Conservation (phyloP, 495 filamentous ascomycete genomes). For the Penicillium crystallinum region DNA sequence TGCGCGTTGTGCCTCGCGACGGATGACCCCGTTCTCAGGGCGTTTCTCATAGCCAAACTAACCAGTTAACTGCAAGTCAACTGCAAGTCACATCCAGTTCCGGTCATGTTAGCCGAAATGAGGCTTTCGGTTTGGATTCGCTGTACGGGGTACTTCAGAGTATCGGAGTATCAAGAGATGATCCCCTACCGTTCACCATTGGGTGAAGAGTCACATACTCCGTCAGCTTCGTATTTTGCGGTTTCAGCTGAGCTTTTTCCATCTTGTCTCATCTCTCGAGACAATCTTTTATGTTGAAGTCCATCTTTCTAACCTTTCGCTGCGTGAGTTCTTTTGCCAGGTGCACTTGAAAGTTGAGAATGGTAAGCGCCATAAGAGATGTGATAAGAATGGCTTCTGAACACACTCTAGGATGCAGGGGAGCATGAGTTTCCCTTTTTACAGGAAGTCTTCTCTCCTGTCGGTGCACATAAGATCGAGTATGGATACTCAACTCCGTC, state of each 20-base stretch:
- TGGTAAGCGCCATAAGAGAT: neutral
- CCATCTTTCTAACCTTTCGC: neutral
- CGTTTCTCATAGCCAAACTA: neutral
- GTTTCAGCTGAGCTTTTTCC: neutral
- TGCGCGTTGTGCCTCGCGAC: neutral
- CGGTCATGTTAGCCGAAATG: constrained; percentile 13
- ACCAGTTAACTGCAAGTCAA: neutral
- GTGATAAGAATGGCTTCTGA: neutral
- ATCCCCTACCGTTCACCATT: too few relatives aligned
- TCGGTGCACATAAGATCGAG: constrained; percentile 29
- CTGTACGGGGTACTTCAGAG: too few relatives aligned
- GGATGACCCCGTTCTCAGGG: neutral
- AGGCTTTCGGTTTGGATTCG: constrained; percentile 4
- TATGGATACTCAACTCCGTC: constrained; percentile 1
- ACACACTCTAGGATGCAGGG: constrained; percentile 15
- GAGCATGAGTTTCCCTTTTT: constrained; percentile 35
- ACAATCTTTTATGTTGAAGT: neutral
- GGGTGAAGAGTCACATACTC: neutral
- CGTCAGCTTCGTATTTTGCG: neutral
- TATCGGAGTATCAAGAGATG: too few relatives aligned
- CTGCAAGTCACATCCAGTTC: neutral
- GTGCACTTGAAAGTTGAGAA: neutral
- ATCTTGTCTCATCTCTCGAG: neutral
- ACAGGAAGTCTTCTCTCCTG: constrained; percentile 30
- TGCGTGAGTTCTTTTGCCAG: neutral